Evolutionary conservation across 2,329 filamentous ascomycete species (phyloP).

Genomic region (Colletotrichum aenigma): DNA sequence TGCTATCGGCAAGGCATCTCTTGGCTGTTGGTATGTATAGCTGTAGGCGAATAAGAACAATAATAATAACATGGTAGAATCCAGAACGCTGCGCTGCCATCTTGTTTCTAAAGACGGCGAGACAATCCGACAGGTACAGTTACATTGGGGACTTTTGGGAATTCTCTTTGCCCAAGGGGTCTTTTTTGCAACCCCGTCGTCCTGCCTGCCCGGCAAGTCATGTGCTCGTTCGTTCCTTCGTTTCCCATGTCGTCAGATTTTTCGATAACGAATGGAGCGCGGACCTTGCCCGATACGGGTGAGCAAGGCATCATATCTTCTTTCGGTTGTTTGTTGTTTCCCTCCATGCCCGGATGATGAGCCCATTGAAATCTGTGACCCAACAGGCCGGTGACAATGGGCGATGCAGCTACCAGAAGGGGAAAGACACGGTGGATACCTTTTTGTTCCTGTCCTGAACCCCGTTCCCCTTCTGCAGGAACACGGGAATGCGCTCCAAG

Average conservation of each 20-base stretch:
- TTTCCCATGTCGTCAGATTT: neutral
- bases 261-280: neutral
- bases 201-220: neutral
- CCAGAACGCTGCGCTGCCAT: neutral
- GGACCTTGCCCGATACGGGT: neutral
- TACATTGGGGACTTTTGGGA: constrained; percentile 1
- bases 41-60: neutral
- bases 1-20: constrained; percentile 12
- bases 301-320: neutral
- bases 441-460: neutral
- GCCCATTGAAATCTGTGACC: neutral
- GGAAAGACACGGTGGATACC: neutral
- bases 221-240: neutral
- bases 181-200: neutral
- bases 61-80: neutral
- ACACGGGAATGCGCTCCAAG: neutral
- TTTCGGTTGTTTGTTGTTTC: neutral
- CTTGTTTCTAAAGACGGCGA: neutral
- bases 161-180: neutral
- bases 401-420: neutral
- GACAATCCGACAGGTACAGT: constrained; percentile 1
- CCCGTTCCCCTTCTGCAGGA: neutral
- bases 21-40: neutral
- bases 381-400: neutral
- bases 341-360: neutral